Percentiles rank a stretch among this genome's conserved stretches.
Evolutionary conservation across 2,329 filamentous ascomycete genomes (phyloP).

Genomic region (Xylariales sp.): DNA sequence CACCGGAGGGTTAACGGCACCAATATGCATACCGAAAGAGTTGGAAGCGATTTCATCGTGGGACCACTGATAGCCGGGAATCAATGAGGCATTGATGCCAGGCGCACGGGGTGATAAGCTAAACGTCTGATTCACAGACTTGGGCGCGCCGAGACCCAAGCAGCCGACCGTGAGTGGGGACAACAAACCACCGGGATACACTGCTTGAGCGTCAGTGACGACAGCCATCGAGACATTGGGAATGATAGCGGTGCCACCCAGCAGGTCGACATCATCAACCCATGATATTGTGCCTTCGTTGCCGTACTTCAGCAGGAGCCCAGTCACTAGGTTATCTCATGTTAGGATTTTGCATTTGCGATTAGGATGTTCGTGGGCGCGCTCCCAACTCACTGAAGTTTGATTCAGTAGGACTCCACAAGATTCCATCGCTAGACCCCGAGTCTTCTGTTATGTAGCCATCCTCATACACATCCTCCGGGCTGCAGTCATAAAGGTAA

Average conservation of each 20-base stretch:
- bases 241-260: background rate
- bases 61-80: conserved; percentile 11
- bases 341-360: background rate
- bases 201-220: conserved; percentile 12
- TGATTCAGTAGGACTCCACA: conserved; percentile 12
- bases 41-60: conserved; percentile 23
- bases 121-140: conserved; percentile 14
- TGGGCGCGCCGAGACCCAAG: conserved; percentile 14
- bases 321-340: too few relatives aligned
- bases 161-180: conserved; percentile 18
- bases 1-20: conserved; percentile 18
- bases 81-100: conserved; percentile 11
- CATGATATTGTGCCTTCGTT: background rate
- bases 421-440: conserved; percentile 18
- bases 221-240: conserved; percentile 12
- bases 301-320: background rate
- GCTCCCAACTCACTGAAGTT: conserved; percentile 12
- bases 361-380: background rate
- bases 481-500: conserved; percentile 9
- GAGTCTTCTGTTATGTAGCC: too few relatives aligned
- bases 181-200: conserved; percentile 14
- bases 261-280: background rate
- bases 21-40: conserved; percentile 34
- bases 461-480: too few relatives aligned
- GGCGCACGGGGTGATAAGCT: background rate